Evolutionary conservation across 1,284 basidiomycete genomes (phyloP).

Genomic region (Cutaneotrichosporon cavernicola): DNA sequence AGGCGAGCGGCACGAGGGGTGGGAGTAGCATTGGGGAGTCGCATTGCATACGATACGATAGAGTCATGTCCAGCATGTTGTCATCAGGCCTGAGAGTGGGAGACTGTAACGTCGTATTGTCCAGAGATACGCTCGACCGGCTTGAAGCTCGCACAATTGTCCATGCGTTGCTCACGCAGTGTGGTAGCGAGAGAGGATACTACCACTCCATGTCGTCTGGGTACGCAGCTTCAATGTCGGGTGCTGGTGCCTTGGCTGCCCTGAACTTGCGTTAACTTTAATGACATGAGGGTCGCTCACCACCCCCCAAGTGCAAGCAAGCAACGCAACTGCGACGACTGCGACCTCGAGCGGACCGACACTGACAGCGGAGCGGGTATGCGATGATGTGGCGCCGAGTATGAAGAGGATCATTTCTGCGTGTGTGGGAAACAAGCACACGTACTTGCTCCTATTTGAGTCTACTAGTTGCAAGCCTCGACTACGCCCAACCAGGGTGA

Average conservation of each 20-base stretch:
- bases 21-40: not conserved
- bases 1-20: not conserved
- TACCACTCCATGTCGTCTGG: not conserved
- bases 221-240: not conserved
- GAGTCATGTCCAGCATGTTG: not conserved
- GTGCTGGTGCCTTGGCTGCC: not conserved
- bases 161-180: too few relatives aligned
- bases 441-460: too few relatives aligned
- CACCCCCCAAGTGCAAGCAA: not conserved
- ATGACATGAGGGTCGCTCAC: not conserved
- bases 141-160: too few relatives aligned
- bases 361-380: too few relatives aligned
- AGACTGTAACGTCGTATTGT: too few relatives aligned
- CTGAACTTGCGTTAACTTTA: not conserved
- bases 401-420: too few relatives aligned
- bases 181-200: too few relatives aligned
- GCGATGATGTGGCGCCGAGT: not conserved
- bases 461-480: too few relatives aligned
- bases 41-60: not conserved
- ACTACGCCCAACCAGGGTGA: too few relatives aligned
- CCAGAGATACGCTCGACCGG: too few relatives aligned
- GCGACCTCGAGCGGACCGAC: not conserved
- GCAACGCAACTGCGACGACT: not conserved
- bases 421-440: too few relatives aligned
- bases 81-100: not conserved